A percentile compares a stretch with the other conserved stretches of the same genome.
phyloP scores from a whole-genome alignment of 129 eudicot genomes.

The Chrysanthemum seticuspe region DNA sequence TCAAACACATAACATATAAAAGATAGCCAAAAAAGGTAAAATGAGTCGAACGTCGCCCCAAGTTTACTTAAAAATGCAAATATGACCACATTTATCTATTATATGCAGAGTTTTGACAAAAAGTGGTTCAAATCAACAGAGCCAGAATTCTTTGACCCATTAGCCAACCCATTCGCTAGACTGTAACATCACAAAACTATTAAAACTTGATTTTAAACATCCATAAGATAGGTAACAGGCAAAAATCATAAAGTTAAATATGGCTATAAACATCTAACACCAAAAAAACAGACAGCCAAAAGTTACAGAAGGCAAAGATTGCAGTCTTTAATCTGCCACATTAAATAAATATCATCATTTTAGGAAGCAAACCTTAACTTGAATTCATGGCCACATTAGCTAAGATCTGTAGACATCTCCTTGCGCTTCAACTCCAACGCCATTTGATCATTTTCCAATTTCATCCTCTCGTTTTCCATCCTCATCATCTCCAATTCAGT shows the following conservation, averaged over 20 bases:
- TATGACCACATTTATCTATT: too few relatives aligned
- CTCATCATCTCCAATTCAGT: conserved; percentile 65
- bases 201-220: not conserved
- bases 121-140: too few relatives aligned
- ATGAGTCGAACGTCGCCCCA: too few relatives aligned
- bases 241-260: not conserved
- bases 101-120: too few relatives aligned
- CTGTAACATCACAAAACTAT: conserved; percentile 4
- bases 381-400: conserved; percentile 17
- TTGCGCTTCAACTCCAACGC: conserved; percentile 71
- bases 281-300: conserved; percentile 10
- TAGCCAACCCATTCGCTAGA: not conserved
- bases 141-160: too few relatives aligned
- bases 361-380: conserved; percentile 4
- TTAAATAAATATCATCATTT: not conserved
- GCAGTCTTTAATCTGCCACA: conserved; percentile 22
- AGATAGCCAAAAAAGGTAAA: too few relatives aligned
- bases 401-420: conserved; percentile 53
- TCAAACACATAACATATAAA: too few relatives aligned
- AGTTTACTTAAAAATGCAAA: too few relatives aligned
- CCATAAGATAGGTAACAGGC: conserved; percentile 6
- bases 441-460: conserved; percentile 77
- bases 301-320: conserved; percentile 4
- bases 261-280: conserved; percentile 7
- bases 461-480: conserved; percentile 82